Evolutionary conservation across 441 rosid genomes (phyloP).

Genomic region (Corymbia calophylla): DNA sequence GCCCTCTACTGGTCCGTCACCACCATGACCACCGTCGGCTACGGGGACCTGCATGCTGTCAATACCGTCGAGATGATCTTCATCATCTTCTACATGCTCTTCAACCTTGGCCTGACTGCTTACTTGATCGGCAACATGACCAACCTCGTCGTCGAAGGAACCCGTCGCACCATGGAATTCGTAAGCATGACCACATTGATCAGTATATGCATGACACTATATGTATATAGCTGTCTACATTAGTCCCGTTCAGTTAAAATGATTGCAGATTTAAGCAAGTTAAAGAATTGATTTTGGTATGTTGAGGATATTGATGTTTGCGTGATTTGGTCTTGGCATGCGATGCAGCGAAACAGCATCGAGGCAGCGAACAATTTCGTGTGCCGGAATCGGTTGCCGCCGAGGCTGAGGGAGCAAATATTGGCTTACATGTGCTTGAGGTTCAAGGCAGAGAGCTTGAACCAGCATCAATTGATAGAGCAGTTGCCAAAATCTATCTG

Average conservation of each 20-base stretch:
- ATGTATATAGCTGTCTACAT: not conserved
- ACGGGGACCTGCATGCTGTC: slow-evolving; percentile 72
- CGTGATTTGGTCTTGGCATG: not conserved
- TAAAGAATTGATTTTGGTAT: not conserved
- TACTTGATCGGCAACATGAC: slow-evolving; percentile 76
- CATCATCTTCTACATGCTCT: slow-evolving; percentile 54
- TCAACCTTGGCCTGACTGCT: slow-evolving; percentile 69
- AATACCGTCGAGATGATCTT: slow-evolving; percentile 56
- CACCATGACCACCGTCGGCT: slow-evolving; percentile 79
- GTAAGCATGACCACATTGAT: slow-evolving; percentile 19
- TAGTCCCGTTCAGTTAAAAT: not conserved
- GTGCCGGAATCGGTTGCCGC: slow-evolving; percentile 44
- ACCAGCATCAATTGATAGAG: slow-evolving; percentile 55
- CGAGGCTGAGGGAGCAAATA: slow-evolving; percentile 44
- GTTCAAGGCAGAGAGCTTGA: slow-evolving; percentile 65
- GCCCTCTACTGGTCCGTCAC: slow-evolving; percentile 72
- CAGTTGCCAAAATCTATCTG: slow-evolving; percentile 67
- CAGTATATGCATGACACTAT: not conserved
- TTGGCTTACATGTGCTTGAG: slow-evolving; percentile 69
- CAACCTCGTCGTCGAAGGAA: slow-evolving; percentile 68
- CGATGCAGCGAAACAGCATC: slow-evolving; percentile 54
- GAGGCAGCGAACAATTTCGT: slow-evolving; percentile 60
- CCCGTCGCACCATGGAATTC: slow-evolving; percentile 76
- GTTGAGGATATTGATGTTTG: not conserved
- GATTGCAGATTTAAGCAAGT: not conserved